phyloP scores from a whole-genome alignment of 768 basidiomycete species.

The Kwoniella europaea region DNA sequence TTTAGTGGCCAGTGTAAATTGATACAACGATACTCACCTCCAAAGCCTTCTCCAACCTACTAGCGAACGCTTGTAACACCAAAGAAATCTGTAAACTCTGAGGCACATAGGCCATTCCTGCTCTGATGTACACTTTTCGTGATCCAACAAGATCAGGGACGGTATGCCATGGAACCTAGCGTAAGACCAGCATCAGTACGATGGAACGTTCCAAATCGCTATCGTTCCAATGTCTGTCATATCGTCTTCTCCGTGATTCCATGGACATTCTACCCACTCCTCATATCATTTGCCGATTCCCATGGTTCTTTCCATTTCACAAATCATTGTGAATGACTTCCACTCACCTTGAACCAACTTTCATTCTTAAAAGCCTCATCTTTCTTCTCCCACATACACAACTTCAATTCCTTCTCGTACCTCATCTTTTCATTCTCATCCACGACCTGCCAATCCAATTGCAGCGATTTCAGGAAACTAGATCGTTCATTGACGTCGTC shows the following conservation, averaged over 20 bases:
- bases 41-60: conserved; percentile 71
- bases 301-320: too few relatives aligned
- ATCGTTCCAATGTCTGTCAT: too few relatives aligned
- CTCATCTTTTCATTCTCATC: conserved; percentile 64
- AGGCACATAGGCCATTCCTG: conserved; percentile 89
- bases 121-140: conserved; percentile 74
- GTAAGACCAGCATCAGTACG: too few relatives aligned
- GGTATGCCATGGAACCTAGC: conserved; percentile 71
- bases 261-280: background rate
- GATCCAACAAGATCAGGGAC: conserved; percentile 89
- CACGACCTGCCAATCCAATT: conserved; percentile 64
- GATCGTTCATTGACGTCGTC: conserved; percentile 67
- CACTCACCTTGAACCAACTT: conserved; percentile 75
- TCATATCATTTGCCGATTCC: background rate
- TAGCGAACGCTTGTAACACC: conserved; percentile 82
- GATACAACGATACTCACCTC: conserved; percentile 64
- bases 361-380: conserved; percentile 63
- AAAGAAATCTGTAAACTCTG: conserved; percentile 77
- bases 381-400: conserved; percentile 61
- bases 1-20: background rate
- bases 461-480: conserved; percentile 66
- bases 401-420: conserved; percentile 63
- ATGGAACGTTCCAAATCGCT: too few relatives aligned
- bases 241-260: too few relatives aligned
- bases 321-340: too few relatives aligned